Evolutionary conservation across 2,329 filamentous ascomycete species (phyloP).

Genomic region (Simplicillium sp.): DNA sequence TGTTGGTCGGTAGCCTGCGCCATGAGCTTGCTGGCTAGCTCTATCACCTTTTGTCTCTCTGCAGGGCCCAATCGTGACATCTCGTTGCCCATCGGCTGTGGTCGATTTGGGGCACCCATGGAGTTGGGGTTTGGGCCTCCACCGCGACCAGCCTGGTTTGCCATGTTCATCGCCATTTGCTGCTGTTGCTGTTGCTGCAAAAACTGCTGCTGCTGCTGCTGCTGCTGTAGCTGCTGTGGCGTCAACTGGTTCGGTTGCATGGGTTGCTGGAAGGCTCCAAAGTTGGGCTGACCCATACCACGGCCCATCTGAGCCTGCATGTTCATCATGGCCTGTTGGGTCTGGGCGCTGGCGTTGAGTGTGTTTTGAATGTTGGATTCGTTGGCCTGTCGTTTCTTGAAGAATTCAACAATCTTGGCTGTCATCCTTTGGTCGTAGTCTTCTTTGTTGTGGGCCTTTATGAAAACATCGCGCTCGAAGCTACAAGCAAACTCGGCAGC

Average conservation of each 20-base stretch:
- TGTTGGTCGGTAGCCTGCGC: constrained; percentile 30
- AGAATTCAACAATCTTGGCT: constrained; percentile 37
- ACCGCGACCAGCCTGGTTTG: constrained; percentile 25
- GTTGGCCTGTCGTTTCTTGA: constrained; percentile 39
- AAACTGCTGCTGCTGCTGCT: constrained; percentile 19
- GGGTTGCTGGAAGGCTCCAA: constrained; percentile 43
- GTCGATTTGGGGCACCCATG: constrained; percentile 12
- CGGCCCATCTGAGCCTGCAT: constrained; percentile 44
- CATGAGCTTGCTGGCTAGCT: constrained; percentile 32
- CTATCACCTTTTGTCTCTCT: constrained; percentile 35
- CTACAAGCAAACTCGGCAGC: constrained; percentile 31
- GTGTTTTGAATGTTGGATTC: constrained; percentile 38
- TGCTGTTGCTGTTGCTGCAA: constrained; percentile 20
- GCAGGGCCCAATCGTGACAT: constrained; percentile 28
- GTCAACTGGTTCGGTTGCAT: constrained; percentile 35
- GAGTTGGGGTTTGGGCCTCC: constrained; percentile 32
- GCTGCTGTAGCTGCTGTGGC: constrained; percentile 40
- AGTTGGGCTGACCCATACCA: constrained; percentile 33
- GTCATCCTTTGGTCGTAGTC: constrained; percentile 40
- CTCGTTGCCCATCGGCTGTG: constrained; percentile 11
- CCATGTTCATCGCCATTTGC: constrained; percentile 25
- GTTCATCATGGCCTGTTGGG: constrained; percentile 40
- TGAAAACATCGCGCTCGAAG: constrained; percentile 38
- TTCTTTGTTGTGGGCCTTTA: constrained; percentile 38
- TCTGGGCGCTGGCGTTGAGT: constrained; percentile 34